phyloP scores from a whole-genome alignment of 2,329 filamentous ascomycete genomes.

The Leptodontidium sp. region DNA sequence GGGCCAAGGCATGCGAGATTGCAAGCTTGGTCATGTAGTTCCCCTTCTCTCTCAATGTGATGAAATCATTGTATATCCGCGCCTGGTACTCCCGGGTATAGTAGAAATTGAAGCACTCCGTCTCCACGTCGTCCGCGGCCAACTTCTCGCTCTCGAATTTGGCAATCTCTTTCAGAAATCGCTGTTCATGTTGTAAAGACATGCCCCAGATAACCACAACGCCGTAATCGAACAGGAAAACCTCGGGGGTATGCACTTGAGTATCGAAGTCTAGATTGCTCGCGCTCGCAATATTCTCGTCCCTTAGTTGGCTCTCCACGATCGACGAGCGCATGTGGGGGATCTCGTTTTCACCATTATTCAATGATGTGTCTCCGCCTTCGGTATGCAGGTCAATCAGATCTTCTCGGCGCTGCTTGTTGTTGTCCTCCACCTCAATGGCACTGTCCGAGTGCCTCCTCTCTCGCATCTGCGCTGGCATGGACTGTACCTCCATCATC shows the following conservation, averaged over 20 bases:
- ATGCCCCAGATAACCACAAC: conserved; percentile 99
- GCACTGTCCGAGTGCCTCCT: conserved; percentile 80
- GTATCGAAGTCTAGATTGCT: conserved; percentile 79
- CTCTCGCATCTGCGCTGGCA: conserved; percentile 58
- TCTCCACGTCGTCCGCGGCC: conserved; percentile 86
- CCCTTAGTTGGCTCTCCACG: conserved; percentile 46
- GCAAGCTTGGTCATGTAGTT: conserved; percentile 99
- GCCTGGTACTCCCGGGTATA: conserved; percentile 98
- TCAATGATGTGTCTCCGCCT: conserved; percentile 45
- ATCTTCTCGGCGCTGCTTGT: conserved; percentile 63
- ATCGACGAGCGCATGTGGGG: conserved; percentile 37
- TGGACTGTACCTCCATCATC: conserved; percentile 41
- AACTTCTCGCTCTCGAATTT: conserved; percentile 95
- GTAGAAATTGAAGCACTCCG: conserved; percentile 99
- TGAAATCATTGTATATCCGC: conserved; percentile 99
- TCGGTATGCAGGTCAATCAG: conserved; percentile 66
- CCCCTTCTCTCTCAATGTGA: conserved; percentile 89
- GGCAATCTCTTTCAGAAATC: conserved; percentile 90
- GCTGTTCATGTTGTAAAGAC: conserved; percentile 86
- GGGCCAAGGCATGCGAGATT: conserved; percentile 93
- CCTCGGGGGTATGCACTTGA: conserved; percentile 87
- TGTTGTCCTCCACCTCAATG: conserved; percentile 70
- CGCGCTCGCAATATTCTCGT: conserved; percentile 49
- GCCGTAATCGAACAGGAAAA: conserved; percentile 97
- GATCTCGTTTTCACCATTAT: conserved; percentile 45